Evolutionary conservation across 2,329 filamentous ascomycete species (phyloP).

Genomic region (Alternaria dauci): DNA sequence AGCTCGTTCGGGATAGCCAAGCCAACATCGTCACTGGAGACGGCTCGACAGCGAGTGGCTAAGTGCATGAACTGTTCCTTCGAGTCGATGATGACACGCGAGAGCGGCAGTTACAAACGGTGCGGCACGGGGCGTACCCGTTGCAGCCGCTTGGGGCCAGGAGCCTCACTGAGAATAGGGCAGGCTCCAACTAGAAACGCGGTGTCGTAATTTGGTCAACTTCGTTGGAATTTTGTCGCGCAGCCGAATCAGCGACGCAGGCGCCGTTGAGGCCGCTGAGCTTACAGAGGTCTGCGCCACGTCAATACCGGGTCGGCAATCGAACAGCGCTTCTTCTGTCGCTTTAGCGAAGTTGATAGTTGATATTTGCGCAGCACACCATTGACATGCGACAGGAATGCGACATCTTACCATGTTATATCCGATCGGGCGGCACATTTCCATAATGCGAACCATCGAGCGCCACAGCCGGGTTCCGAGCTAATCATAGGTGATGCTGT

Average conservation of each 20-base stretch:
- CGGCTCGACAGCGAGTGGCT: slow-evolving; percentile 34
- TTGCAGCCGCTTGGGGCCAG: slow-evolving; percentile 10
- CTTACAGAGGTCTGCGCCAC: slow-evolving; percentile 7
- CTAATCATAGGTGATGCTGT: slow-evolving; percentile 45
- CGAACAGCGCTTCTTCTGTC: slow-evolving; percentile 5
- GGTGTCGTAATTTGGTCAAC: slow-evolving; percentile 8
- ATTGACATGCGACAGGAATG: slow-evolving; percentile 11
- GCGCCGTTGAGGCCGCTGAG: background rate
- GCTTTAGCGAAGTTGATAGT: slow-evolving; percentile 6
- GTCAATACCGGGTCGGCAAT: slow-evolving; percentile 3
- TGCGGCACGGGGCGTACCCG: slow-evolving; percentile 4
- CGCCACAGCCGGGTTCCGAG: slow-evolving; percentile 16
- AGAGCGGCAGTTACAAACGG: background rate
- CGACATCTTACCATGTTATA: slow-evolving; percentile 6
- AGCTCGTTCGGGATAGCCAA: slow-evolving; percentile 42
- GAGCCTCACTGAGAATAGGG: background rate
- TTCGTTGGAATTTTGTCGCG: background rate
- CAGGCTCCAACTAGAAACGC: slow-evolving; percentile 3
- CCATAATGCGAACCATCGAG: slow-evolving; percentile 20
- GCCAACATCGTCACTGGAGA: slow-evolving; percentile 40
- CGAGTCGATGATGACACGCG: background rate
- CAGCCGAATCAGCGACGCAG: slow-evolving; percentile 1
- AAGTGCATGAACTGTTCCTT: slow-evolving; percentile 16
- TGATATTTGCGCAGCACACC: slow-evolving; percentile 4
- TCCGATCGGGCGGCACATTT: slow-evolving; percentile 1